Evolutionary conservation across 352 stramenopile genomes (phyloP).

Genomic region (Phytophthora sansomeana): DNA sequence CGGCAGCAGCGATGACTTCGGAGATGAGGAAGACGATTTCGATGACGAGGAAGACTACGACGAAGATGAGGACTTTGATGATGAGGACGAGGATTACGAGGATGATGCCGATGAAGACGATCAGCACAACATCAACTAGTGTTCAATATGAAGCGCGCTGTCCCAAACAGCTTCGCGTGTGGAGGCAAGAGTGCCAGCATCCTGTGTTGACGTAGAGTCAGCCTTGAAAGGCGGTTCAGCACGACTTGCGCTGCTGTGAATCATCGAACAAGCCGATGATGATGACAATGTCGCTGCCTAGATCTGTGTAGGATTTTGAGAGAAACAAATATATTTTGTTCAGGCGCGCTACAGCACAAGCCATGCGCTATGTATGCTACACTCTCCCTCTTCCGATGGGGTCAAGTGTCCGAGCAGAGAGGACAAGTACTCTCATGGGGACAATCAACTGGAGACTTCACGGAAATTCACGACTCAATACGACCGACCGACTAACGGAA

Average conservation of each 20-base stretch:
- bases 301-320: conserved; percentile 26
- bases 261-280: neutral
- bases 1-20: conserved; percentile 2
- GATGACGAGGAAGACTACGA: conserved; percentile 22
- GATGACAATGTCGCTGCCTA: neutral
- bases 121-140: conserved; percentile 23
- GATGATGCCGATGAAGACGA: conserved; percentile 1
- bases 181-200: neutral
- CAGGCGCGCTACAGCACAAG: conserved; percentile 22
- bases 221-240: neutral
- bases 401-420: conserved; percentile 4
- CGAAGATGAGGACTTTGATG: conserved; percentile 4
- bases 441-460: neutral
- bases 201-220: conserved; percentile 12
- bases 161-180: neutral
- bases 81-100: conserved; percentile 1
- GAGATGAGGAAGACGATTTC: conserved; percentile 14
- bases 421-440: neutral
- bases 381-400: conserved; percentile 29
- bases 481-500: neutral
- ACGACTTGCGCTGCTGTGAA: conserved; percentile 1
- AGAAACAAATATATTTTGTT: conserved; percentile 31
- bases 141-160: conserved; percentile 15
- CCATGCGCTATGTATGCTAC: conserved; percentile 25
- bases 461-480: conserved; percentile 5